Evolutionary conservation across 2,329 filamentous ascomycete species (phyloP), one percentile per base, ranked within the genome.

Genomic region (Diaporthe vexans): DNA sequence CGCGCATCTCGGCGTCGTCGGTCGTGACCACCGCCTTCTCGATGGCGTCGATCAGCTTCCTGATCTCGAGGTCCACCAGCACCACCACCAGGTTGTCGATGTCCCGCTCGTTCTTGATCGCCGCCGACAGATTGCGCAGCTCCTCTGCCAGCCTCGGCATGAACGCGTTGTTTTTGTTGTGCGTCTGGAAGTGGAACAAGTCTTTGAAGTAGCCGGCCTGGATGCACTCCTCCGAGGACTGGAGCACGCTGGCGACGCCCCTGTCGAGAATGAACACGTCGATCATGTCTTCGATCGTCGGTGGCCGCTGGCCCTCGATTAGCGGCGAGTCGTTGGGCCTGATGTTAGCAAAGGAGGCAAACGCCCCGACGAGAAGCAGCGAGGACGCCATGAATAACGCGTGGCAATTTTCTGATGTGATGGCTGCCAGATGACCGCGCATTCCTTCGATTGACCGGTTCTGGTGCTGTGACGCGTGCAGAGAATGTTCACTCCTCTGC

Each of bases 381-480:
- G 81, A 82, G 0, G 82, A 79, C 0, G 81, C 77, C 3, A 80
- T 73, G 70, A 84, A 84, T 4, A 82, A 77, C 0, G 81, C 78
- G n/a, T 82, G 79, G 48, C 80, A 83, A 56, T 78, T 82, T 0
- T 81, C 79, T 0, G 77, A 76, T 10, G 72, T 78, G 33, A 83
- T 77, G 8, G 77, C 72, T 0, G 77, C 43, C 1, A 84, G 74
- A 0, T 77, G 77, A 4, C 73, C 77, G 0, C 81, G 78, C 61
- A 84, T 77, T 1, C 81, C 82, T 24, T 77, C 76, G 3, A 82
- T 78, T 11, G 82, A 80, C 21, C 80, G 77, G 63, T 77, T 81
- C 56, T 83, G 82, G 29, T 83, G 82, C 11, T 82, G 80, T 1
- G 81, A 81, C 1, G 81, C 82, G 24, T 78, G 78, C 0, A 81